A percentile compares a stretch with the other conserved stretches of the same genome.
These are phyloP conservation scores for Ophiostoma triangulosporum DNA, from an alignment of 2,329 filamentous ascomycete species.

Conservation along the genomic window DNA sequence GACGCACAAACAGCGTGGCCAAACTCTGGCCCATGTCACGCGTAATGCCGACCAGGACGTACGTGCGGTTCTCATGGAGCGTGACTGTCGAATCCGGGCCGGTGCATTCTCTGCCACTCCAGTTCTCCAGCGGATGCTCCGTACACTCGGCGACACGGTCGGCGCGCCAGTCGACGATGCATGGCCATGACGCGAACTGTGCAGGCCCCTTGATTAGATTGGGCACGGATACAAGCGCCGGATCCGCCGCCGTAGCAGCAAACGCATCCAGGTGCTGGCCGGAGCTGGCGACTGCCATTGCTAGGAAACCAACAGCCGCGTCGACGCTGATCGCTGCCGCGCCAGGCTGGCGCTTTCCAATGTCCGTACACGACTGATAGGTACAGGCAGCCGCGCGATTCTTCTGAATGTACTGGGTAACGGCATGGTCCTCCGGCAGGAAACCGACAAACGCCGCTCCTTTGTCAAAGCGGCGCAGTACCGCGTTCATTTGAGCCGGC, in stretches of 20 bases:
- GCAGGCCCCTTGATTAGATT: background rate
- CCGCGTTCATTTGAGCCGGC: background rate
- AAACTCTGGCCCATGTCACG: slow-evolving; percentile 32
- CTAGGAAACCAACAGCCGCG: background rate
- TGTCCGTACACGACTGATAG: background rate
- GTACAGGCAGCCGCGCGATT: slow-evolving; percentile 14
- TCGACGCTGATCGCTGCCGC: background rate
- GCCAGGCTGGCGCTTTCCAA: background rate
- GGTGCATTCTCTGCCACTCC: background rate
- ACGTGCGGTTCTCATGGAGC: slow-evolving; percentile 23
- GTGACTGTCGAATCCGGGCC: background rate
- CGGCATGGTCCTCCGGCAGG: slow-evolving; percentile 15
- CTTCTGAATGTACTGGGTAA: slow-evolving; percentile 18
- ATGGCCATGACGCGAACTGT: background rate
- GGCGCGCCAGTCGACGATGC: slow-evolving; percentile 26
- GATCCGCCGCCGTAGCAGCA: background rate
- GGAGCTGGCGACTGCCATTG: background rate
- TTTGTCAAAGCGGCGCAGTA: background rate
- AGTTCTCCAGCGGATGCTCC: slow-evolving; percentile 9
- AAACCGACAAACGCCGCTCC: slow-evolving; percentile 23
- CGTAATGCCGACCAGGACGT: slow-evolving; percentile 28
- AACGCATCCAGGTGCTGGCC: background rate
- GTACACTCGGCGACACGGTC: slow-evolving; percentile 18
- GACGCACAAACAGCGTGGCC: slow-evolving; percentile 23
- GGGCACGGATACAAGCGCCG: background rate